Evolutionary conservation across 2,329 filamentous ascomycete genomes (phyloP).

Genomic region (Didymella lethalis): DNA sequence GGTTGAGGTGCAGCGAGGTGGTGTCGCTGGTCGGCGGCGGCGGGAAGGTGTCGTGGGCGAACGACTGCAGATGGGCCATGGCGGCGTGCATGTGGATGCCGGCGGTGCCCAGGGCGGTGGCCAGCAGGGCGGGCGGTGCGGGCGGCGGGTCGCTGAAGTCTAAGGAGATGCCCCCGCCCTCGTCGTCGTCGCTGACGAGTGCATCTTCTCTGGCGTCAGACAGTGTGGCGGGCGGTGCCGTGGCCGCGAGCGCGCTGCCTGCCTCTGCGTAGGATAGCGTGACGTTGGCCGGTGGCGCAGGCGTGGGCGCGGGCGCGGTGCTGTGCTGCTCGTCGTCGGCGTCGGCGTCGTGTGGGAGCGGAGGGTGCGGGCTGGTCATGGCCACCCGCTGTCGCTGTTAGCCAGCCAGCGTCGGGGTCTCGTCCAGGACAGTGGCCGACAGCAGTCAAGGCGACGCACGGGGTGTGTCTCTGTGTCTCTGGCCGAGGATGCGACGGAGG

Average conservation of each 20-base stretch:
- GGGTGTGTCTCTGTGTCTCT: not conserved
- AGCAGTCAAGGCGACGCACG: slow-evolving; percentile 1
- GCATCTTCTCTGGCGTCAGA: slow-evolving; percentile 39
- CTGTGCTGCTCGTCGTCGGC: slow-evolving; percentile 9
- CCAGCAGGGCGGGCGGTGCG: slow-evolving; percentile 15
- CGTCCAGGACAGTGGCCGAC: not conserved
- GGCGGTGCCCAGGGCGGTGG: slow-evolving; percentile 3
- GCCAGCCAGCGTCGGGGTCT: slow-evolving; percentile 9
- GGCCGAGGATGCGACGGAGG: not conserved
- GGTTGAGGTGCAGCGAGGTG: slow-evolving; percentile 26
- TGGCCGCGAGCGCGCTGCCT: slow-evolving; percentile 29
- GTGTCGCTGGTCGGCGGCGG: slow-evolving; percentile 20
- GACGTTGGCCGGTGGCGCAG: slow-evolving; percentile 24
- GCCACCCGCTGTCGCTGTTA: slow-evolving; percentile 20
- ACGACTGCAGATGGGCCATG: slow-evolving; percentile 28
- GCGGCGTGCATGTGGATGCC: slow-evolving; percentile 25
- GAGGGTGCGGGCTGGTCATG: slow-evolving; percentile 39
- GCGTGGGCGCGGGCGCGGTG: slow-evolving; percentile 12
- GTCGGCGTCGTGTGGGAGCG: slow-evolving; percentile 8
- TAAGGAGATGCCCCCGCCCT: slow-evolving; percentile 42
- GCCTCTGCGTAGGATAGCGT: slow-evolving; percentile 10
- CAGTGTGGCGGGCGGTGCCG: slow-evolving; percentile 40
- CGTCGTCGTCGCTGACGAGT: slow-evolving; percentile 25
- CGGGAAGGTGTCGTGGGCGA: slow-evolving; percentile 16
- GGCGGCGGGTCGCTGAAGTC: slow-evolving; percentile 20